phyloP scores from a whole-genome alignment of 306 rosid genomes.

The Calophaca sinica region DNA sequence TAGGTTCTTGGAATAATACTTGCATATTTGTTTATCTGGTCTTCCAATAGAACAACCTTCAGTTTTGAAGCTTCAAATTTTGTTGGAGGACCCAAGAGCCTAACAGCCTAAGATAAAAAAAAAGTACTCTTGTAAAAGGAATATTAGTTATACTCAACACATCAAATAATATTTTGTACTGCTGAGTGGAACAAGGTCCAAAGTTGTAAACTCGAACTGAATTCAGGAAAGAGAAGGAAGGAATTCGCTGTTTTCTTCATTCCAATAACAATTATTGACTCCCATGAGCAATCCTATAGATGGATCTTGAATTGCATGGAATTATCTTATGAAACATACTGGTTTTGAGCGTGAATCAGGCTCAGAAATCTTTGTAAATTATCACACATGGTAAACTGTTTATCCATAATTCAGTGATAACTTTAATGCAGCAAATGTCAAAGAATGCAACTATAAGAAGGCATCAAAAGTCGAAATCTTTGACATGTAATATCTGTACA shows the following conservation, averaged over 20 bases:
- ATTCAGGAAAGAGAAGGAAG: conserved; percentile 17
- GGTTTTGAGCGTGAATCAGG: conserved; percentile 5
- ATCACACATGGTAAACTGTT: conserved; percentile 21
- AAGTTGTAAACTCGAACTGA: conserved; percentile 28
- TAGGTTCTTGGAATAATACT: conserved; percentile 90
- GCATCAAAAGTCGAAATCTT: conserved; percentile 12
- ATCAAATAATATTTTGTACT: conserved; percentile 1
- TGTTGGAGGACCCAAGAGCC: conserved; percentile 84
- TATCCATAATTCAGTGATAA: conserved; percentile 1
- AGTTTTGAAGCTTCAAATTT: conserved; percentile 89
- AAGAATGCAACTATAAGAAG: conserved; percentile 27
- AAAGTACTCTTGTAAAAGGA: conserved; percentile 16
- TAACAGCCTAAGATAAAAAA: conserved; percentile 60
- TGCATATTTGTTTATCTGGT: conserved; percentile 58
- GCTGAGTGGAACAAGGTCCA: conserved; percentile 20
- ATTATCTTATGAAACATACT: conserved; percentile 2
- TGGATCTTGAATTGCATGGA: conserved; percentile 7
- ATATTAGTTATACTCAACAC: conserved; percentile 10
- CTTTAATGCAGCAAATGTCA: conserved; percentile 13
- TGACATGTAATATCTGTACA: background rate
- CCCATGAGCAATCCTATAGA: background rate
- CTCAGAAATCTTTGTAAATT: conserved; percentile 26
- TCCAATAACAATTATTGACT: conserved; percentile 5
- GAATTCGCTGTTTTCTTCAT: conserved; percentile 28
- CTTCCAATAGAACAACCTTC: conserved; percentile 74